Evolutionary conservation across 108 stramenopile species (phyloP), one percentile per base, ranked within the genome.

Genomic region (Nannochloropsis gaditana): DNA sequence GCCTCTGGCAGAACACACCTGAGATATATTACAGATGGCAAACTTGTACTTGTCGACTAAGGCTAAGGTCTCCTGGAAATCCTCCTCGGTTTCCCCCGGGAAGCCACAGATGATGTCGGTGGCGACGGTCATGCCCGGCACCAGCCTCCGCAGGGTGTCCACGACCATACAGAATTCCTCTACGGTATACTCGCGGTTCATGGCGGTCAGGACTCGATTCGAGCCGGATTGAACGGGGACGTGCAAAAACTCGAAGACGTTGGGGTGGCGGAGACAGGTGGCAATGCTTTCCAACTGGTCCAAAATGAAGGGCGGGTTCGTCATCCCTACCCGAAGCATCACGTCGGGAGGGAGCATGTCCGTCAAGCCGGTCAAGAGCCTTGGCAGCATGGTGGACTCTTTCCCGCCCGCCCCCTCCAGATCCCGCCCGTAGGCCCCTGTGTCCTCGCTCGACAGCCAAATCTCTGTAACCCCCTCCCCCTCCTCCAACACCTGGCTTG

Each of bases 81-180:
- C 87, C 43, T 84, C 87, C 21, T 91, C 91, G 9, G 83, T 89
- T 47, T 91, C 91, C 21, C 83, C 82, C 5, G 91, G 91, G 47
- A 91, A 91, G 2, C 91, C 91, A 80, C 91, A 91, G 45, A 91
- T 91, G 47, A 91, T 88, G 50, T 91, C 91, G 17, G 91, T 91
- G 47, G 89, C 89, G 2, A 91, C 15, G 31, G 87, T 90, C 44
- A 90, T 21, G 9, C 84, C 85, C 5, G 87, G 87, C 9, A 88
- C 89, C 19, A 43, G 5, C 45, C 42, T 43, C 21, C 73, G 44
- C 9, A 91, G 82, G 43, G 42, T 15, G 83, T 91, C 87, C 8
- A 21, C 84, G 15, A 89, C 88, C 17, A 5, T 44, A 9, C 81
- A 45, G 45, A 91, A 91, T 2, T 91, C 86, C 21, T 81, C 85